phyloP scores from a whole-genome alignment of 78 protist species.

The Dictyostelium capitatum region DNA sequence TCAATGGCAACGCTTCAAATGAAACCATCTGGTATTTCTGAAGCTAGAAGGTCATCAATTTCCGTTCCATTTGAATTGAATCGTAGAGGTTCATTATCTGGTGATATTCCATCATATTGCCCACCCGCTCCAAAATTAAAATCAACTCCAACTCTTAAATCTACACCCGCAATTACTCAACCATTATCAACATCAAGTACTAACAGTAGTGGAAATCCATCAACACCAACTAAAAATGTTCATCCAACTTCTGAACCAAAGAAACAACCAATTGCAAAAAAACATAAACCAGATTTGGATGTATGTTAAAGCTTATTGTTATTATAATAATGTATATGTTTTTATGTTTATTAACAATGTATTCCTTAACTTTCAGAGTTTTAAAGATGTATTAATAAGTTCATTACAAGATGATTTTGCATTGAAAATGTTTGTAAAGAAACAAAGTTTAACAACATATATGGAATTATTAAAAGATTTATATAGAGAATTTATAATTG shows the following conservation, averaged over 20 bases:
- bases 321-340: neutral
- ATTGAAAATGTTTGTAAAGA: slow-evolving; percentile 70
- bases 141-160: slow-evolving; percentile 68
- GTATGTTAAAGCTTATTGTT: neutral
- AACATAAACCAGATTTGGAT: slow-evolving; percentile 47
- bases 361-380: neutral
- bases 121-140: slow-evolving; percentile 79
- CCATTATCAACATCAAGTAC: neutral
- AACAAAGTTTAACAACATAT: slow-evolving; percentile 37
- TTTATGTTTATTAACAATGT: neutral
- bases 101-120: slow-evolving; percentile 52
- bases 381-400: slow-evolving; percentile 48
- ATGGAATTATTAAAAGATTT: slow-evolving; percentile 73
- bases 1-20: slow-evolving; percentile 58
- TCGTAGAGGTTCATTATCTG: slow-evolving; percentile 59
- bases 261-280: slow-evolving; percentile 35
- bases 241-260: slow-evolving; percentile 17
- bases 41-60: slow-evolving; percentile 68
- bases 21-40: neutral
- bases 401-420: slow-evolving; percentile 76
- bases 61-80: slow-evolving; percentile 50
- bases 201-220: no score
- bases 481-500: slow-evolving; percentile 72
- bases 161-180: slow-evolving; percentile 19
- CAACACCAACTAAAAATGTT: neutral